Evolutionary conservation across 2,329 filamentous ascomycete genomes (phyloP).

Genomic region (Diplocarpon mali): DNA sequence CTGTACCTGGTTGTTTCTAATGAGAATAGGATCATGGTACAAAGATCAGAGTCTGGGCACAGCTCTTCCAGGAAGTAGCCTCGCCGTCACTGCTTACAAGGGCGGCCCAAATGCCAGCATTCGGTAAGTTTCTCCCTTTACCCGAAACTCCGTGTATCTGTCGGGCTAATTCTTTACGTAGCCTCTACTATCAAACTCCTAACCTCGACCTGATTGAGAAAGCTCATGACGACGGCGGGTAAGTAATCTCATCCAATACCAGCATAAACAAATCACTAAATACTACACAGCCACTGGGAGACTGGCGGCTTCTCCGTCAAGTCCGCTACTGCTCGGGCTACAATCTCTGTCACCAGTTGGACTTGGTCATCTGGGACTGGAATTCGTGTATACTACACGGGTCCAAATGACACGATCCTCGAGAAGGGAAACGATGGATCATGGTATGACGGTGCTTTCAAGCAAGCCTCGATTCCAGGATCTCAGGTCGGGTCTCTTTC

Average conservation of each 20-base stretch:
- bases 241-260: too few relatives aligned
- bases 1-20: not conserved
- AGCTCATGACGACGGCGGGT: conserved; percentile 1
- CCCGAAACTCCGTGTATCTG: too few relatives aligned
- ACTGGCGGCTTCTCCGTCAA: conserved; percentile 4
- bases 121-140: not conserved
- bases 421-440: conserved; percentile 8
- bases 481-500: conserved; percentile 5
- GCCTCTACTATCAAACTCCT: conserved; percentile 4
- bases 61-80: conserved; percentile 2
- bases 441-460: conserved; percentile 9
- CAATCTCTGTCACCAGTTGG: conserved; percentile 3
- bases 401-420: conserved; percentile 2
- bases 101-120: conserved; percentile 1
- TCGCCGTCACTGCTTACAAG: conserved; percentile 2
- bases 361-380: conserved; percentile 1
- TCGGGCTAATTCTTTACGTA: not conserved
- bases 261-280: too few relatives aligned
- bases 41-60: conserved; percentile 2
- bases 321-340: not conserved
- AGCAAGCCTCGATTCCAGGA: conserved; percentile 5
- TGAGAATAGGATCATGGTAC: conserved; percentile 1
- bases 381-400: conserved; percentile 7
- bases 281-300: not conserved
- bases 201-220: conserved; percentile 6